A percentile compares a stretch with the other conserved stretches of the same genome.
Conservation (phyloP, 2,329 filamentous ascomycete genomes). For the Acrocalymma vagum region DNA sequence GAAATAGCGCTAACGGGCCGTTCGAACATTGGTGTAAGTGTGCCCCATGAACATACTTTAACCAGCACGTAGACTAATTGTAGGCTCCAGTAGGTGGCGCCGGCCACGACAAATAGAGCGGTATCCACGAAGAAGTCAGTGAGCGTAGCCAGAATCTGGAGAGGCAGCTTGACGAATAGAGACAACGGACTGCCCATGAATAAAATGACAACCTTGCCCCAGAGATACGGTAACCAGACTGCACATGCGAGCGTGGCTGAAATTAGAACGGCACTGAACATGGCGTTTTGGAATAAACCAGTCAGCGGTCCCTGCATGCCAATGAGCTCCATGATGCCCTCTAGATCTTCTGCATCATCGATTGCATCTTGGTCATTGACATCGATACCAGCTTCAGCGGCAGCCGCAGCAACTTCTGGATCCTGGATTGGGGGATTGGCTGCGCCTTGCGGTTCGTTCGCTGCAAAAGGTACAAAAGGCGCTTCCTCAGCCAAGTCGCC, state of each 20-base stretch:
- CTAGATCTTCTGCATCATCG: conserved; percentile 89
- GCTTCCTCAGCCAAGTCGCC: conserved; percentile 67
- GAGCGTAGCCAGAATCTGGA: conserved; percentile 74
- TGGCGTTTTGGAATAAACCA: conserved; percentile 90
- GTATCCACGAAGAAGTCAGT: conserved; percentile 84
- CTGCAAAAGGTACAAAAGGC: conserved; percentile 65
- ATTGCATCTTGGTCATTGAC: conserved; percentile 73
- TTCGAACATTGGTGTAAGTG: conserved; percentile 24
- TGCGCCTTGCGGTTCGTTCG: conserved; percentile 42
- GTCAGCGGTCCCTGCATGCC: conserved; percentile 94
- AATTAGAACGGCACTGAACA: conserved; percentile 92
- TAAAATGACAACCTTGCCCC: conserved; percentile 84
- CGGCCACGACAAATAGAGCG: conserved; percentile 70
- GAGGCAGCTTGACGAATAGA: conserved; percentile 71
- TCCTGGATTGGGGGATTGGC: conserved; percentile 51
- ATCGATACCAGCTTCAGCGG: conserved; percentile 74
- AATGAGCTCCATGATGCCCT: conserved; percentile 94
- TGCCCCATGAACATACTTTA: conserved; percentile 26
- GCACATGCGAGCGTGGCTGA: conserved; percentile 83
- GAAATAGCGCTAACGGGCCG: conserved; percentile 30
- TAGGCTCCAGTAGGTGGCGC: conserved; percentile 52
- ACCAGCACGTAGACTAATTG: conserved; percentile 35
- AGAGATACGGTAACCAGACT: conserved; percentile 90
- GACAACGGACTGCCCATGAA: conserved; percentile 79
- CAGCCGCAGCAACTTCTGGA: conserved; percentile 69